Base-by-base conservation (phyloP, 768 basidiomycete genomes). In the Boletus sensibilis region DNA sequence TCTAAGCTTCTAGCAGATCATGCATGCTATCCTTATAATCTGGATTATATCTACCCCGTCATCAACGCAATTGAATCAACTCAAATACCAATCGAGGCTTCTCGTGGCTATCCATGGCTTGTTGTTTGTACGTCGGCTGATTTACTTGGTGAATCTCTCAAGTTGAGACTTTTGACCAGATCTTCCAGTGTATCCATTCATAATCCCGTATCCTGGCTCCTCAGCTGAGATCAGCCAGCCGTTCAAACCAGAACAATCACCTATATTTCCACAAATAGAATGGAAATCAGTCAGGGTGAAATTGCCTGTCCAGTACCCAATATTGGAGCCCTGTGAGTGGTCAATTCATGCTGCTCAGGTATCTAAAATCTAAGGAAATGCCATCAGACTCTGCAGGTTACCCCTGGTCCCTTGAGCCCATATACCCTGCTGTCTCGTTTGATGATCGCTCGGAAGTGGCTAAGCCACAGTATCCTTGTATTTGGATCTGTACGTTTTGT, bases 1-100 rank as follows among this genome's bases (percentile, higher is more conserved):
- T 47, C 37, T 56, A 23, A 52, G 21, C 20, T 23, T 47, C 44
- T 11, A 33, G 20, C 50, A 79, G 78, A 79, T 64, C 65, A 67
- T 50, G 60, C 73, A 51, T 66, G 71, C 44, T 81, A 82, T 64
- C 78, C 80, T 9, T 65, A 60, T 57, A 74, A 73, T 61, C 59
- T 79, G 16, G 50, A 69, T 42, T 57, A 54, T 25, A 73, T 78
- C 47, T 79, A 80, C 59, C 71, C 74, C n/a, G 44, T 20, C 41
- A 20, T 47, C 27, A 41, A 37, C 2, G 8, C 25, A 29, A 27
- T 12, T 2, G 49, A 57, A 38, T 42, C 52, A 5, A n/a, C 43
- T 23, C 27, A 40, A 25, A 55, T 60, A 23, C 53, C 57, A 25
- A 41, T 57, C n/a, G 52, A 57, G 18, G 46, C 61, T 37, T 45